Conservation (phyloP, 805 yeast species). For the Ogataea chonburiensis region DNA sequence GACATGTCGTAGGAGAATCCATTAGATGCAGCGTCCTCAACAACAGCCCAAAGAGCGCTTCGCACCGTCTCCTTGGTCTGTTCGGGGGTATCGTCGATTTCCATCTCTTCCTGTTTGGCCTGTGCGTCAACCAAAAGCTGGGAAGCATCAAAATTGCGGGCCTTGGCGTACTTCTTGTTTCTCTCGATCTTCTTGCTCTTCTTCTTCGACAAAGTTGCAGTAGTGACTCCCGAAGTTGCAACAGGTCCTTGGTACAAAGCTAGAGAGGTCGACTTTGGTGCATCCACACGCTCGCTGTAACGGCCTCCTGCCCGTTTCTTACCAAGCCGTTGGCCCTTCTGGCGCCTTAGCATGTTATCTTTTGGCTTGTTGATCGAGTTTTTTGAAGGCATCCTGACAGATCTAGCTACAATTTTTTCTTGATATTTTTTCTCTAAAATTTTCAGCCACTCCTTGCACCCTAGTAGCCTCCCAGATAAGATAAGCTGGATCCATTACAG, state of each 20-base stretch:
- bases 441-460: conserved; percentile 10
- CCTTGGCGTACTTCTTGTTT: conserved; percentile 68
- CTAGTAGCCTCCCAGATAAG: no score
- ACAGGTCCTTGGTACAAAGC: conserved; percentile 44
- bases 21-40: conserved; percentile 54
- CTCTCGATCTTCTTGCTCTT: conserved; percentile 76
- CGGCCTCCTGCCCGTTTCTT: conserved; percentile 48
- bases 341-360: conserved; percentile 49
- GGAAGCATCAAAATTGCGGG: conserved; percentile 43
- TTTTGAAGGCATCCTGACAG: conserved; percentile 65
- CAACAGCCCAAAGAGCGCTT: conserved; percentile 69
- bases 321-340: conserved; percentile 49
- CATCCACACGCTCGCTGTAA: conserved; percentile 18
- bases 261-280: conserved; percentile 33
- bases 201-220: conserved; percentile 69
- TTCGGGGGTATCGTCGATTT: conserved; percentile 39
- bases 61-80: conserved; percentile 49
- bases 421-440: conserved; percentile 5
- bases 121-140: conserved; percentile 48
- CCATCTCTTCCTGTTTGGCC: conserved; percentile 52
- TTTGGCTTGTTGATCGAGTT: conserved; percentile 82
- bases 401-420: conserved; percentile 2
- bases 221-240: conserved; percentile 39
- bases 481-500: conserved; percentile 3
- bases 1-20: conserved; percentile 40